phyloP scores from a whole-genome alignment of 2,329 filamentous ascomycete species.

The Hypoxylon sp. region DNA sequence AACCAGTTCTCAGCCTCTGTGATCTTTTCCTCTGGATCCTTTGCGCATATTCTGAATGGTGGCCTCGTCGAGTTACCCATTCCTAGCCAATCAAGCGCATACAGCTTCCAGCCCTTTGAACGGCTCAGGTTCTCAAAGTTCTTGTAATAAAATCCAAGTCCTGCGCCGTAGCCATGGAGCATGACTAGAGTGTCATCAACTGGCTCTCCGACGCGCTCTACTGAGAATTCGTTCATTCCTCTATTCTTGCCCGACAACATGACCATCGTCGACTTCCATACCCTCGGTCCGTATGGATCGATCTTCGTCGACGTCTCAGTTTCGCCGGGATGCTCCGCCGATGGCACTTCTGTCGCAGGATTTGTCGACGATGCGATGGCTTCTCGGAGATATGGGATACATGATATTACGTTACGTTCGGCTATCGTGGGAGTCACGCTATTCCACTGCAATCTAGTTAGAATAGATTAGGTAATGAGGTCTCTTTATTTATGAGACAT shows the following conservation, averaged over 20 bases:
- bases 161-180: slow-evolving; percentile 96
- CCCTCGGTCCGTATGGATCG: slow-evolving; percentile 87
- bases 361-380: slow-evolving; percentile 70
- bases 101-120: slow-evolving; percentile 85
- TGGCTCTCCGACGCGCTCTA: slow-evolving; percentile 85
- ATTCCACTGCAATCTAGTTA: slow-evolving; percentile 75
- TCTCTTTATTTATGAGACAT: slow-evolving; percentile 55
- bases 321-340: slow-evolving; percentile 59
- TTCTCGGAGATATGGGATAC: slow-evolving; percentile 86
- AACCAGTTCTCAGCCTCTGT: slow-evolving; percentile 96
- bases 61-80: slow-evolving; percentile 93
- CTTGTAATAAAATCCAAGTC: slow-evolving; percentile 97
- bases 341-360: slow-evolving; percentile 50
- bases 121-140: slow-evolving; percentile 93
- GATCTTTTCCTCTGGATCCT: slow-evolving; percentile 84
- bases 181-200: slow-evolving; percentile 92
- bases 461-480: slow-evolving; percentile 26
- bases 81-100: slow-evolving; percentile 93
- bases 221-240: slow-evolving; percentile 91
- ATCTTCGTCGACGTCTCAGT: slow-evolving; percentile 65
- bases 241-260: slow-evolving; percentile 87
- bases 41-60: slow-evolving; percentile 86
- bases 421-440: slow-evolving; percentile 85
- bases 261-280: slow-evolving; percentile 90
- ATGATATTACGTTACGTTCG: slow-evolving; percentile 89